Evolutionary conservation across 2,329 filamentous ascomycete genomes (phyloP).

Genomic region (Orbilia quercus): DNA sequence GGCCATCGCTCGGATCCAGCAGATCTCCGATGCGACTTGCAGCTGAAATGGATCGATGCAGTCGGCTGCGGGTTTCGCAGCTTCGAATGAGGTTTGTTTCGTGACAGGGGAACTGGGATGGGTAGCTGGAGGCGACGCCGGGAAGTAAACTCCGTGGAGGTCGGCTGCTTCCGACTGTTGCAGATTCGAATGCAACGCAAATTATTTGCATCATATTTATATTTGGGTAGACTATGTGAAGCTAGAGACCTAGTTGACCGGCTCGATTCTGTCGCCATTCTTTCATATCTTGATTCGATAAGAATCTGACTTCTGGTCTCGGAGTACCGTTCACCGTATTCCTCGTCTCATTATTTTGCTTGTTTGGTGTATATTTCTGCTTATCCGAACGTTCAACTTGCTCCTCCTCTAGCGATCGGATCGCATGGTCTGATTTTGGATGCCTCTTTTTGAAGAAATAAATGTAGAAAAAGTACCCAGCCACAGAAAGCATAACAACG

Average conservation of each 20-base stretch:
- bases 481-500: neutral
- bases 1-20: slow-evolving; percentile 22
- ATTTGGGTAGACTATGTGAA: too few species aligned
- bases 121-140: slow-evolving; percentile 21
- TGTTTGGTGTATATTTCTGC: too few species aligned
- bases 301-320: neutral
- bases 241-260: neutral
- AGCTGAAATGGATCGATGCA: slow-evolving; percentile 14
- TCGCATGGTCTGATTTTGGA: slow-evolving; percentile 5
- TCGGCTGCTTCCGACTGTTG: slow-evolving; percentile 53
- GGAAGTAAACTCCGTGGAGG: slow-evolving; percentile 35
- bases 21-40: slow-evolving; percentile 25
- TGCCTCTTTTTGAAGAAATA: neutral
- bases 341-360: too few species aligned
- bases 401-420: too few species aligned
- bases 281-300: neutral
- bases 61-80: slow-evolving; percentile 11
- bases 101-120: neutral
- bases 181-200: slow-evolving; percentile 32
- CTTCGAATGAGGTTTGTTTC: neutral
- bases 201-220: too few species aligned
- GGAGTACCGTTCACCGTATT: too few species aligned
- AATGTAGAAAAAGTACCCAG: neutral
- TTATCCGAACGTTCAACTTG: too few species aligned
- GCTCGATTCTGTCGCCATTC: slow-evolving; percentile 10